phyloP scores from a whole-genome alignment of 1,284 basidiomycete species.

The Agroathelia rolfsii region DNA sequence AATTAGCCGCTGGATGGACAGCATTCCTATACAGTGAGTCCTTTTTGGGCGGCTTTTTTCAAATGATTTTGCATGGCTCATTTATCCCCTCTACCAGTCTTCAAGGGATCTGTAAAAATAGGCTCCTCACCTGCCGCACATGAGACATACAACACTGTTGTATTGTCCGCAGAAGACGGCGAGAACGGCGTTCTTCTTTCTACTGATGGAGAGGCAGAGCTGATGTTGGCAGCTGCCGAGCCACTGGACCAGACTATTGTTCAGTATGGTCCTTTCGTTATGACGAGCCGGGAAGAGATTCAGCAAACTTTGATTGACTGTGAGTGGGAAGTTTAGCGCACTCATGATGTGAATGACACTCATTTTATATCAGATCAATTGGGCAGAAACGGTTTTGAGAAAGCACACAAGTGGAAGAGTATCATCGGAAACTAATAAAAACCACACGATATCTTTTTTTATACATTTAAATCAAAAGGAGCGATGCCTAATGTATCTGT shows the following conservation, averaged over 20 bases:
- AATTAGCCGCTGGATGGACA: conserved; percentile 67
- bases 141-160: conserved; percentile 68
- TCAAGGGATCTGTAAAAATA: conserved; percentile 58
- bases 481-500: too few species aligned
- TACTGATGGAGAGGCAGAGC: conserved; percentile 56
- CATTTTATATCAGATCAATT: conserved; percentile 42
- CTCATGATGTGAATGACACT: conserved; percentile 2
- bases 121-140: conserved; percentile 41
- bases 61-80: conserved; percentile 2
- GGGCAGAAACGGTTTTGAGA: conserved; percentile 84
- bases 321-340: conserved; percentile 23
- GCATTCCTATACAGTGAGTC: conserved; percentile 69
- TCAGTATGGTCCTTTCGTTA: conserved; percentile 85
- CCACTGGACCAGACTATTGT: conserved; percentile 84
- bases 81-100: conserved; percentile 29
- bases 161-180: conserved; percentile 46
- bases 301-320: conserved; percentile 79
- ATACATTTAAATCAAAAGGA: too few species aligned
- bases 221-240: conserved; percentile 77
- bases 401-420: conserved; percentile 81
- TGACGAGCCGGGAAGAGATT: conserved; percentile 75
- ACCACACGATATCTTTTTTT: too few species aligned
- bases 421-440: conserved; percentile 49
- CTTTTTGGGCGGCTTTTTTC: not conserved
- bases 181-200: conserved; percentile 57